A percentile compares a stretch with the other conserved stretches of the same genome.
phyloP scores from a whole-genome alignment of 192 early-diverging fungal genomes.

The Backusella psychrophila region DNA sequence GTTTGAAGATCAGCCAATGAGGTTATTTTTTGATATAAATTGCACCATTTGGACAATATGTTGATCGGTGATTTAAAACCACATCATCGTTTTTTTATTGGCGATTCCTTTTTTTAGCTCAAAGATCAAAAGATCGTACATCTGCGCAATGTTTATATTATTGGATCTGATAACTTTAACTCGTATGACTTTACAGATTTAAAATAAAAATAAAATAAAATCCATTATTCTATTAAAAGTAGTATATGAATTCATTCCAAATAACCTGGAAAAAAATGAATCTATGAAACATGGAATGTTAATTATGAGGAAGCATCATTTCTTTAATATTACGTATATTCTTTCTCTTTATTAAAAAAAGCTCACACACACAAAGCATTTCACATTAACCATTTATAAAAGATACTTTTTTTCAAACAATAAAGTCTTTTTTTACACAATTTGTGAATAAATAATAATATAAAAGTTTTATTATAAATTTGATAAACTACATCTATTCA shows the following conservation, averaged over 20 bases:
- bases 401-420: background rate
- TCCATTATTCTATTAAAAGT: too few species aligned
- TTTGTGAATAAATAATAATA: background rate
- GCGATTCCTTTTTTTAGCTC: background rate
- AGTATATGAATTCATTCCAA: too few species aligned
- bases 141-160: too few species aligned
- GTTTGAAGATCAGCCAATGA: background rate
- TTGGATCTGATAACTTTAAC: too few species aligned
- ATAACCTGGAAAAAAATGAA: too few species aligned
- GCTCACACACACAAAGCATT: background rate
- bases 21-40: background rate
- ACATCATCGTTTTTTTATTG: background rate
- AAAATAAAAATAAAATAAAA: too few species aligned
- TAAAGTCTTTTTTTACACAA: background rate
- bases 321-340: too few species aligned
- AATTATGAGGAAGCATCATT: too few species aligned
- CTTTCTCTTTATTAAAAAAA: background rate
- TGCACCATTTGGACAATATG: background rate
- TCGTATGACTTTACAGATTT: too few species aligned
- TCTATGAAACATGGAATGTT: too few species aligned
- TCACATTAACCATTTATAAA: background rate
- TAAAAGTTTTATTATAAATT: background rate
- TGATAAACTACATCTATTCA: background rate
- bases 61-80: background rate
- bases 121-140: background rate